Evolutionary conservation across 768 basidiomycete species (phyloP).

Genomic region (Termitomyces sp.): DNA sequence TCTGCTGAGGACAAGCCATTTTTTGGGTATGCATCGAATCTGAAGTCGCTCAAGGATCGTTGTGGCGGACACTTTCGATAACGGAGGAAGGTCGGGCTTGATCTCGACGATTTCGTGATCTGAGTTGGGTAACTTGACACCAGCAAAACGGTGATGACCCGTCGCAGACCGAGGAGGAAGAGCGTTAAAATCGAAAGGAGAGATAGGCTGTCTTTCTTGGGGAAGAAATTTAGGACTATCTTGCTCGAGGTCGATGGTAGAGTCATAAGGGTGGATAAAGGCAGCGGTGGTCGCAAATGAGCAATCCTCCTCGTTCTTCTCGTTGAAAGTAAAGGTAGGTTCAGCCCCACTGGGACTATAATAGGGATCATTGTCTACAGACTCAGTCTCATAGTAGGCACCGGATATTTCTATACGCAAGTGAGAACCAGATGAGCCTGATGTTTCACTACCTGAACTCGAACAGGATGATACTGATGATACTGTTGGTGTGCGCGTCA

Average conservation of each 20-base stretch:
- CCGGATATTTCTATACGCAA: conserved; percentile 34
- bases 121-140: not conserved
- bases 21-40: conserved; percentile 33
- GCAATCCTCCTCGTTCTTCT: conserved; percentile 6
- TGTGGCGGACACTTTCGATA: conserved; percentile 17
- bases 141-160: not conserved
- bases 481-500: conserved; percentile 14
- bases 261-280: conserved; percentile 45
- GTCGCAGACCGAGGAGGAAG: conserved; percentile 29
- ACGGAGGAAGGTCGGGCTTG: conserved; percentile 17
- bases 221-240: conserved; percentile 23
- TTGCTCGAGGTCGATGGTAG: conserved; percentile 20
- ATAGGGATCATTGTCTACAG: conserved; percentile 24
- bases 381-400: conserved; percentile 34
- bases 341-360: conserved; percentile 20
- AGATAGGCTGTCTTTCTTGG: conserved; percentile 32
- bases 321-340: conserved; percentile 13
- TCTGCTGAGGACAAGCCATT: conserved; percentile 23
- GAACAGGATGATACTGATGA: conserved; percentile 17
- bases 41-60: conserved; percentile 37
- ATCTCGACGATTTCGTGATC: conserved; percentile 11
- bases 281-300: conserved; percentile 35
- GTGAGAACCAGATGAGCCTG: conserved; percentile 16
- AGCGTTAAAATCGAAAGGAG: conserved; percentile 45
- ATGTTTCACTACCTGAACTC: conserved; percentile 16